A percentile compares a stretch with the other conserved stretches of the same genome.
Conservation (phyloP, 768 basidiomycete genomes). For the Coprinellus micaceus region DNA sequence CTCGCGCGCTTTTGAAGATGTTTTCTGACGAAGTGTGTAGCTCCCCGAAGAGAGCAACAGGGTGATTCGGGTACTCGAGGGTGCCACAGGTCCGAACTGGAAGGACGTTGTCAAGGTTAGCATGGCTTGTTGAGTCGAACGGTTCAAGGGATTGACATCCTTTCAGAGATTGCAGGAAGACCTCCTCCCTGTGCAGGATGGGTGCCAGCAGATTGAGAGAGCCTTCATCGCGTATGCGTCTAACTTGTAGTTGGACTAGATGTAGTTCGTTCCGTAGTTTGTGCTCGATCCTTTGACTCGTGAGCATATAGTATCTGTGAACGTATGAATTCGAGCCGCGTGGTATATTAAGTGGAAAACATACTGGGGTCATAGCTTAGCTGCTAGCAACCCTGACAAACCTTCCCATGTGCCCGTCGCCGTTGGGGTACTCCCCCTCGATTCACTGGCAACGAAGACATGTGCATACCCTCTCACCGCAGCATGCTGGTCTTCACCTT, state of each 20-base stretch:
- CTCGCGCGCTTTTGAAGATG: background rate
- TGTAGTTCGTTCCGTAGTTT: background rate
- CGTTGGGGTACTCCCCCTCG: constrained; percentile 56
- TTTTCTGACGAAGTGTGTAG: background rate
- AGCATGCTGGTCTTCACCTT: constrained; percentile 35
- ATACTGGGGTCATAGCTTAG: constrained; percentile 17
- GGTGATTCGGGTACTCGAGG: background rate
- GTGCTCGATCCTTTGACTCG: too few species aligned
- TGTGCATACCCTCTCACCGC: constrained; percentile 70
- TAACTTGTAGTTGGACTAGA: background rate
- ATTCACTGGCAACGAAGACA: constrained; percentile 69
- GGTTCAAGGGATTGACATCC: background rate
- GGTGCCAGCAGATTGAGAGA: background rate
- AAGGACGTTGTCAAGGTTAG: background rate
- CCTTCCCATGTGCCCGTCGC: constrained; percentile 39
- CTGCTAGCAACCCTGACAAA: constrained; percentile 35
- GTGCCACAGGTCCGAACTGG: background rate
- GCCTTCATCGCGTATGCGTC: background rate
- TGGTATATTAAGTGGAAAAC: too few species aligned
- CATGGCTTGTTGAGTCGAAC: background rate
- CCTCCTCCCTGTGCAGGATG: background rate
- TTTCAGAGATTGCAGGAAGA: background rate
- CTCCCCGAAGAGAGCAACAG: background rate
- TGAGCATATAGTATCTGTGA: too few species aligned
- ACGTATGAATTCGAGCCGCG: too few species aligned